Evolutionary conservation across 1,139 yeast genomes (phyloP).

Genomic region (Pichia inconspicua): DNA sequence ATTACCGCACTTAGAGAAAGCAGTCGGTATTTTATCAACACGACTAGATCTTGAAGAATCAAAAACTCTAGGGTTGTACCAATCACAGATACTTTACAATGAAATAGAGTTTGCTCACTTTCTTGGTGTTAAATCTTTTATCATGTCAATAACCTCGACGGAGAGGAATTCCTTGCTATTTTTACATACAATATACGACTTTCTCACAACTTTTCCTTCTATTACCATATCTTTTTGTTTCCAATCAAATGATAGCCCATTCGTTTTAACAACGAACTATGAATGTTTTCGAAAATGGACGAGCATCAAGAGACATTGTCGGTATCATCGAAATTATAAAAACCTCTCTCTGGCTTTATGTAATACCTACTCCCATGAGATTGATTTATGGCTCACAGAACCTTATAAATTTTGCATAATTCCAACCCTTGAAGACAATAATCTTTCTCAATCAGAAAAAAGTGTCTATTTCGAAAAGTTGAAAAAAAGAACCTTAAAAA

Average conservation of each 20-base stretch:
- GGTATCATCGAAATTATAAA: not conserved
- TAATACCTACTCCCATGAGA: not conserved
- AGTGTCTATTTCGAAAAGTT: not conserved
- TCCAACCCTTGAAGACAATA: conserved; percentile 25
- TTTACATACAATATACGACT: conserved; percentile 21
- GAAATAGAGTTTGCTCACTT: conserved; percentile 53
- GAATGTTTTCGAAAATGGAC: not conserved
- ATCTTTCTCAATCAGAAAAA: too few relatives aligned
- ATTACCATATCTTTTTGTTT: conserved; percentile 4
- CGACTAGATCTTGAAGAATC: conserved; percentile 58
- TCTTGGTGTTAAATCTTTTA: conserved; percentile 43
- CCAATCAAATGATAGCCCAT: not conserved
- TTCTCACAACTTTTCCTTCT: conserved; percentile 19
- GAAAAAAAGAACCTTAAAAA: not conserved
- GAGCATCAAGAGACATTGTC: not conserved
- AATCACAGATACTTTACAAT: conserved; percentile 44
- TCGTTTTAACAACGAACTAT: not conserved
- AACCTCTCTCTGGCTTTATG: not conserved
- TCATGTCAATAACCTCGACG: conserved; percentile 25
- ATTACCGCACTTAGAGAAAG: conserved; percentile 26
- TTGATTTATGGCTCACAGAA: conserved; percentile 54
- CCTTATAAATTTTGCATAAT: conserved; percentile 51
- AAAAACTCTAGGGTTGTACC: conserved; percentile 27
- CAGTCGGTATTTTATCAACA: conserved; percentile 49
- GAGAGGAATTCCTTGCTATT: conserved; percentile 28